A percentile compares a stretch with the other conserved stretches of the same genome.
Conservation (phyloP, 2,329 filamentous ascomycete genomes). For the Annulohypoxylon truncatum region DNA sequence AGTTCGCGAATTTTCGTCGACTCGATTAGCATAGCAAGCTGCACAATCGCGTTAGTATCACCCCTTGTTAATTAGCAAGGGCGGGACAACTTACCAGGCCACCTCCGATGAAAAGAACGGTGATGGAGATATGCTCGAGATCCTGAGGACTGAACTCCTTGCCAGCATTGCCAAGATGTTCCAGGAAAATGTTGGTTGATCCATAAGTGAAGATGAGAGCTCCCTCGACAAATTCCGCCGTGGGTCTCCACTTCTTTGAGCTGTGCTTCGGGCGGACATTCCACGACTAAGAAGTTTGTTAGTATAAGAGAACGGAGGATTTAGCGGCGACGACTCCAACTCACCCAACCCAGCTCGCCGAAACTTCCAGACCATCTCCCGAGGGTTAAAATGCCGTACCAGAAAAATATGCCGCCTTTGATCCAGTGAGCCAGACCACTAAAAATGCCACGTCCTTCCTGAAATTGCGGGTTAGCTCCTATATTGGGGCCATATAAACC, state of each 20-base stretch:
- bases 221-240: slow-evolving; percentile 90
- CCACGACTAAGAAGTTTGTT: slow-evolving; percentile 71
- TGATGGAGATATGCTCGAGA: slow-evolving; percentile 92
- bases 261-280: slow-evolving; percentile 76
- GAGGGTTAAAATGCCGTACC: slow-evolving; percentile 87
- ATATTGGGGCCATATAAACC: slow-evolving; percentile 6
- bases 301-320: slow-evolving; percentile 30
- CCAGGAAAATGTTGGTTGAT: slow-evolving; percentile 88
- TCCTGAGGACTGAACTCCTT: slow-evolving; percentile 80
- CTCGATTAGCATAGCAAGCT: slow-evolving; percentile 78
- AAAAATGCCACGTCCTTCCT: slow-evolving; percentile 78
- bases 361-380: slow-evolving; percentile 93
- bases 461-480: slow-evolving; percentile 33
- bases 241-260: slow-evolving; percentile 75
- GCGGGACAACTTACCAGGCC: slow-evolving; percentile 72
- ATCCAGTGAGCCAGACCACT: slow-evolving; percentile 92
- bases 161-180: slow-evolving; percentile 83
- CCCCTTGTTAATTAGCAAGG: neutral
- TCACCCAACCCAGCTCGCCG: slow-evolving; percentile 85
- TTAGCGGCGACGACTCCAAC: slow-evolving; percentile 40
- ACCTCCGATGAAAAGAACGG: slow-evolving; percentile 92
- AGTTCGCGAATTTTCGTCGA: slow-evolving; percentile 75
- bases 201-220: slow-evolving; percentile 92
- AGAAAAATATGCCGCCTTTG: slow-evolving; percentile 95
- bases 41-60: slow-evolving; percentile 32